Percentiles rank a stretch among this genome's conserved stretches.
Conservation (phyloP, 345 rosid genomes). For the Eucalyptus polybractea region DNA sequence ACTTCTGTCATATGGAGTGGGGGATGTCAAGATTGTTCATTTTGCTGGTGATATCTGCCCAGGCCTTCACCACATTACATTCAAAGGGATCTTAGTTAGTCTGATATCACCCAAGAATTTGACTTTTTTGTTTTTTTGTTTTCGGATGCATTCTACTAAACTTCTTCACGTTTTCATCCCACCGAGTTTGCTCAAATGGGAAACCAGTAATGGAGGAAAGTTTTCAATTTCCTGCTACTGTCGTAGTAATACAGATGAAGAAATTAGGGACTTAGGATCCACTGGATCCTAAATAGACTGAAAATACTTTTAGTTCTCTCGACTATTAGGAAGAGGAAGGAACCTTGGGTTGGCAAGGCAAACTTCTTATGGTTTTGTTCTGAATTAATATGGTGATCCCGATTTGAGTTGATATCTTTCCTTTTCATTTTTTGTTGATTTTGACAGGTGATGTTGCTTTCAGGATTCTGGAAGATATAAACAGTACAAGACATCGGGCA, state of each 20-base stretch:
- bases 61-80: not conserved
- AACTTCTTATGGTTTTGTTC: not conserved
- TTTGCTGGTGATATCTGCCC: not conserved
- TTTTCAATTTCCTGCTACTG: not conserved
- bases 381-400: not conserved
- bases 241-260: not conserved
- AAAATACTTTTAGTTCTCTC: not conserved
- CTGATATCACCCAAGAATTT: not conserved
- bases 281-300: not conserved
- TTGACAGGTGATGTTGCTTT: conserved; percentile 89
- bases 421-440: not conserved
- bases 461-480: conserved; percentile 56
- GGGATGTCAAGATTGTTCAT: not conserved
- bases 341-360: not conserved
- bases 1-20: not conserved
- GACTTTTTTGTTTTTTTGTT: not conserved
- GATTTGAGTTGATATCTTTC: not conserved
- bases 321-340: not conserved
- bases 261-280: not conserved
- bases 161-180: not conserved
- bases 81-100: not conserved
- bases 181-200: not conserved
- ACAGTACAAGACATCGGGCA: conserved; percentile 47
- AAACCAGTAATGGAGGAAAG: not conserved
- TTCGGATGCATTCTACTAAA: not conserved